Conservation (phyloP, 2,329 filamentous ascomycete genomes). For the Hypoxylon sp. region DNA sequence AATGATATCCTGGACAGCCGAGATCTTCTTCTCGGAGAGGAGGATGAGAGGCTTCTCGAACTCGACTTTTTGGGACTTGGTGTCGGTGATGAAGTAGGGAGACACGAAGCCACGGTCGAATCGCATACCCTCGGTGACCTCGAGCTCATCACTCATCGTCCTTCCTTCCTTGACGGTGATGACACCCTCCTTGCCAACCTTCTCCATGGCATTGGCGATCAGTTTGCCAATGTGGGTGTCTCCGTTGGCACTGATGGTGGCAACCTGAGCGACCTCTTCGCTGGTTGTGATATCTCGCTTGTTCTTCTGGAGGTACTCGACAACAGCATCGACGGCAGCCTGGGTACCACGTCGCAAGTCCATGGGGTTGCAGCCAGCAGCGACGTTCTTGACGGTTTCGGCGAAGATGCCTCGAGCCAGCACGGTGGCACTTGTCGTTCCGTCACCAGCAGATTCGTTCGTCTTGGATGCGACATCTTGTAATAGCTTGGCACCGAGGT, state of each 20-base stretch:
- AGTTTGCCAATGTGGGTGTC: constrained; percentile 94
- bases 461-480: constrained; percentile 99
- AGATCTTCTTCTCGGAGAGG: constrained; percentile 99
- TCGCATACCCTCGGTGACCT: constrained; percentile 99
- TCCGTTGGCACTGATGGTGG: constrained; percentile 97
- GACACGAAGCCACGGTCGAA: constrained; percentile 99
- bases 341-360: constrained; percentile 97
- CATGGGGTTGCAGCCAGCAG: constrained; percentile 99
- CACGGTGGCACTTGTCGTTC: constrained; percentile 96
- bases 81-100: constrained; percentile 99
- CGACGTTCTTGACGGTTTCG: constrained; percentile 99
- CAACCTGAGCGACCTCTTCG: constrained; percentile 96
- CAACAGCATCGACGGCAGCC: constrained; percentile 92
- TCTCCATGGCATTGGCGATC: constrained; percentile 99
- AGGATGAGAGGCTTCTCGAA: constrained; percentile 99
- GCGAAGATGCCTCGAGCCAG: constrained; percentile 98
- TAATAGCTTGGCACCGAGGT: constrained; percentile 94
- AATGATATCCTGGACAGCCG: constrained; percentile 97
- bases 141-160: constrained; percentile 96
- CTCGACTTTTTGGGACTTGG: constrained; percentile 98
- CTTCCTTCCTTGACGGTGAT: constrained; percentile 99
- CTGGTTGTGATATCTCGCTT: constrained; percentile 98
- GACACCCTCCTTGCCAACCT: constrained; percentile 99
- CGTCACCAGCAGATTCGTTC: constrained; percentile 98
- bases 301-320: constrained; percentile 93